Base-by-base conservation (phyloP, 768 basidiomycete species). In the Clitopilus hobsonii region DNA sequence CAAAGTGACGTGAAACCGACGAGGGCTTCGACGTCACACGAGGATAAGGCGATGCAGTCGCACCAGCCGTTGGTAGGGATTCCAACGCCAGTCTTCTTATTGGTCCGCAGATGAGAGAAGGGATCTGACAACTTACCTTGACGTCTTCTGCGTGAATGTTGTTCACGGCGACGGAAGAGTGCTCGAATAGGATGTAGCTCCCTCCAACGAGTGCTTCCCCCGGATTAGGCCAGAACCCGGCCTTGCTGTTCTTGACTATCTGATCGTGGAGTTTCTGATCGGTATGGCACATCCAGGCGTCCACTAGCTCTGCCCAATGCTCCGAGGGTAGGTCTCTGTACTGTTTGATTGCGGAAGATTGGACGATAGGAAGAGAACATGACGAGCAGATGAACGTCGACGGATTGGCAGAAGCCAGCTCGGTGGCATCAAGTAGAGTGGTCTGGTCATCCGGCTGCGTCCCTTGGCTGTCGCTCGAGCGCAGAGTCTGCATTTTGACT, bases 281-380 rank as follows among this genome's bases (percentile, higher is more conserved):
- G 7, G 85, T 69, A 69, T 98, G 96, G 63, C 96, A 98, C 89
- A 98, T 94, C 96, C 96, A 98, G 6, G 94, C 89, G 58, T 98
- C 96, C 18, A 98, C 84, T 14, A 98, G 84, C 67, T 98, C 96
- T 58, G 93, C 88, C 96, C 96, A 98, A 63, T 98, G 89, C 65
- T 98, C 95, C 3, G 91, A 94, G 2, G 96, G 96, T 11, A 98
- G 74, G 65, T 97, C 94, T 32, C 86, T 82, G 68, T 90, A 98
- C 45, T 69, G 73, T 23, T 56, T 58, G 18, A 83, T 66, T 38
- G 69, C 72, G 5, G 81, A 69, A 0, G 78, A 71, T 30, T 86
- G 78, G 32, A 95, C 79, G 28, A 96, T 71, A 10, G 88, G 86
- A 8, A 91, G 73, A 2, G 89, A 87, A 65, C 94, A 96, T 1